Conservation (phyloP, 1,139 yeast genomes). For the Candida albicans region DNA sequence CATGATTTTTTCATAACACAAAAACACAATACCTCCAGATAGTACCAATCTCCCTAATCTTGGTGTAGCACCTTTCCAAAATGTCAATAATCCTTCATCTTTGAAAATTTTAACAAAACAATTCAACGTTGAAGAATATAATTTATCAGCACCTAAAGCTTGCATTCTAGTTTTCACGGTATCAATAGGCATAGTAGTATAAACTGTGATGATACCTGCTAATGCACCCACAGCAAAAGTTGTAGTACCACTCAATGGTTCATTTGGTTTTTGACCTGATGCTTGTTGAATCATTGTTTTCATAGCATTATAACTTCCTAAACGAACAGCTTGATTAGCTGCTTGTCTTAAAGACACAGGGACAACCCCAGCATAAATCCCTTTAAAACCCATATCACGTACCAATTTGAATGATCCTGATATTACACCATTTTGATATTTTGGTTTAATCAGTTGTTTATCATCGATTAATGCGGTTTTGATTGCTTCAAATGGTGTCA, state of each 20-base stretch:
- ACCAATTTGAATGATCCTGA: constrained; percentile 65
- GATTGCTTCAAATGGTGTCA: constrained; percentile 95
- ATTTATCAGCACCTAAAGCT: constrained; percentile 74
- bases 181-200: constrained; percentile 96
- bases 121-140: constrained; percentile 72
- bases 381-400: constrained; percentile 75
- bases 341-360: constrained; percentile 97
- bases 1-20: constrained; percentile 88
- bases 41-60: constrained; percentile 86
- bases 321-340: constrained; percentile 88
- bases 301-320: constrained; percentile 90
- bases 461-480: constrained; percentile 96
- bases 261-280: constrained; percentile 59
- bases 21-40: constrained; percentile 95
- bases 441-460: constrained; percentile 71
- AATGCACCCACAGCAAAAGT: constrained; percentile 91
- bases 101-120: constrained; percentile 79
- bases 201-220: constrained; percentile 92
- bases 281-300: constrained; percentile 79
- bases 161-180: constrained; percentile 98
- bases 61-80: constrained; percentile 99
- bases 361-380: constrained; percentile 83
- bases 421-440: constrained; percentile 67
- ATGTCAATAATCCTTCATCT: constrained; percentile 88
- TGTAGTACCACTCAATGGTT: constrained; percentile 74